phyloP scores from a whole-genome alignment of 306 rosid species.

The Urtica urens region DNA sequence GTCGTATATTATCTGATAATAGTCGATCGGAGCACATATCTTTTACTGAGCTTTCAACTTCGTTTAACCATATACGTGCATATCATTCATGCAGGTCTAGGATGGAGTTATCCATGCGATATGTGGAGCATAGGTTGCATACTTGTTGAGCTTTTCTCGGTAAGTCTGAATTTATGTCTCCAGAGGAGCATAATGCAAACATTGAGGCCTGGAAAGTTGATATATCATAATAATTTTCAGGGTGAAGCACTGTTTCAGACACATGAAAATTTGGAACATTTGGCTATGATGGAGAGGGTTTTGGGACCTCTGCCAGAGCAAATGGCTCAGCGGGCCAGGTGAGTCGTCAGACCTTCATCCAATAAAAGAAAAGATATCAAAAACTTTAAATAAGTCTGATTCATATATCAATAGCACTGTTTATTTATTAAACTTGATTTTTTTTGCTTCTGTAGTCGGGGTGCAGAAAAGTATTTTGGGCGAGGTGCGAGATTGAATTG shows the following conservation, averaged over 20 bases:
- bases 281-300: slow-evolving; percentile 91
- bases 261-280: slow-evolving; percentile 88
- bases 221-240: slow-evolving; percentile 29
- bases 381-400: no score
- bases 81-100: slow-evolving; percentile 61
- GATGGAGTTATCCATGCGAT: slow-evolving; percentile 88
- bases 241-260: slow-evolving; percentile 89
- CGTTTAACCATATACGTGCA: no score
- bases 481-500: slow-evolving; percentile 60
- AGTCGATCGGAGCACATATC: no score
- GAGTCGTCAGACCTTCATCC: slow-evolving; percentile 14
- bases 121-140: slow-evolving; percentile 93
- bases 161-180: slow-evolving; percentile 40
- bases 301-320: slow-evolving; percentile 76
- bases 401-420: no score
- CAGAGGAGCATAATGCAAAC: slow-evolving; percentile 14
- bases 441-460: slow-evolving; percentile 35
- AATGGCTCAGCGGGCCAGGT: slow-evolving; percentile 52
- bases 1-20: no score
- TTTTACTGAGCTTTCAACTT: no score
- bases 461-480: slow-evolving; percentile 69
- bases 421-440: not conserved
- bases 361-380: no score
- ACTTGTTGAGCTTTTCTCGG: slow-evolving; percentile 64
- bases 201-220: slow-evolving; percentile 17